A percentile compares a stretch with the other conserved stretches of the same genome.
Evolutionary conservation across 768 basidiomycete species (phyloP).

Genomic region (Rhodotorula sphaerocarpa): DNA sequence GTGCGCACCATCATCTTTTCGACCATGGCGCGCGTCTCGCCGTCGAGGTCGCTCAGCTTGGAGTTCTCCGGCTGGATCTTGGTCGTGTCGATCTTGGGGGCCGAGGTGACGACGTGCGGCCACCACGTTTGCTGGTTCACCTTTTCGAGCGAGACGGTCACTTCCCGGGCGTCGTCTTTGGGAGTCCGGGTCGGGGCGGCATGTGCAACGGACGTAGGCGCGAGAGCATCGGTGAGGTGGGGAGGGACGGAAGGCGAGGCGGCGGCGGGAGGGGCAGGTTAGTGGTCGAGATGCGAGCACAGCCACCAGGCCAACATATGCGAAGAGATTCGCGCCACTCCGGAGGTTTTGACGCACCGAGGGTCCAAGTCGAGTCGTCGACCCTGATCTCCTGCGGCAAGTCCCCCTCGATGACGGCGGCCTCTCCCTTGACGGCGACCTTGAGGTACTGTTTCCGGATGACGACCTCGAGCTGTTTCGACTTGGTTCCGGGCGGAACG

Average conservation of each 20-base stretch:
- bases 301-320: no score
- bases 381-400: conserved; percentile 88
- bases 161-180: conserved; percentile 68
- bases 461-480: conserved; percentile 60
- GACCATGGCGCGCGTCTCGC: conserved; percentile 93
- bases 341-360: conserved; percentile 52
- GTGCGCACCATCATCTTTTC: conserved; percentile 98
- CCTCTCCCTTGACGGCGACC: conserved; percentile 75
- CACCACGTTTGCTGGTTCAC: conserved; percentile 87
- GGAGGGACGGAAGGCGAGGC: no score
- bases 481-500: conserved; percentile 79
- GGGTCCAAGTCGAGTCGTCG: conserved; percentile 93
- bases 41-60: conserved; percentile 90
- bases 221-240: no score
- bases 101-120: conserved; percentile 89
- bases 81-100: conserved; percentile 90
- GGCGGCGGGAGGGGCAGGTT: no score
- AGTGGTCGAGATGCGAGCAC: neutral
- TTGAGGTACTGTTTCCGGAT: conserved; percentile 75
- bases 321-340: no score
- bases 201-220: no score
- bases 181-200: no score
- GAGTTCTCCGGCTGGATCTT: conserved; percentile 94
- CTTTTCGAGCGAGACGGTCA: conserved; percentile 77
- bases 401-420: conserved; percentile 78